phyloP scores from a whole-genome alignment of 139 green algal species.

The Raphidocelis subcapitata region DNA sequence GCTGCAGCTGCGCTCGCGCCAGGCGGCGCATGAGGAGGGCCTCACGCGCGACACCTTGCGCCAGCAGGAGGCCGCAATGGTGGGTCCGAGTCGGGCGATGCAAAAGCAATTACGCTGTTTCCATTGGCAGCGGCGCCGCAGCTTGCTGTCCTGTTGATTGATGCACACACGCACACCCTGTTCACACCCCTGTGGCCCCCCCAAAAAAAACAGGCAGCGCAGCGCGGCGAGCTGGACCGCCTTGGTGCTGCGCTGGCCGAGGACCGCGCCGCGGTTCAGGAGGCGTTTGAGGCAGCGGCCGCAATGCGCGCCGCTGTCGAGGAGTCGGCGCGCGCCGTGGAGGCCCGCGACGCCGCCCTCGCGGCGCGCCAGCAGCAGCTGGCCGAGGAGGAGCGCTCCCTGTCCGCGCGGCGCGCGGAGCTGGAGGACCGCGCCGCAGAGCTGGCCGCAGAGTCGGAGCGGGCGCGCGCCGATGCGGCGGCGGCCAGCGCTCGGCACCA shows the following conservation, averaged over 20 bases:
- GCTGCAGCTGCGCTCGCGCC: conserved; percentile 14
- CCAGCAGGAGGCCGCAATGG: conserved; percentile 8
- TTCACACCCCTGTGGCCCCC: too few relatives aligned
- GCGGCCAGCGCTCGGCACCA: conserved; percentile 10
- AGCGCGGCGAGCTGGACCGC: conserved; percentile 18
- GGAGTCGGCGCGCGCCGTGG: not conserved
- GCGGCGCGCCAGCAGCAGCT: conserved; percentile 24
- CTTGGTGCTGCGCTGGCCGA: not conserved
- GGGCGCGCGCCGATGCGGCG: conserved; percentile 6
- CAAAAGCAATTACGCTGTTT: not conserved
- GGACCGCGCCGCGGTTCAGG: not conserved
- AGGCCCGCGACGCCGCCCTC: conserved; percentile 1
- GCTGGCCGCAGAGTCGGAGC: conserved; percentile 16
- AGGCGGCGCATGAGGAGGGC: conserved; percentile 1
- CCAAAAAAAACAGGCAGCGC: conserved; percentile 13
- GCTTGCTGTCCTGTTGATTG: too few relatives aligned
- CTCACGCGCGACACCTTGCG: not conserved
- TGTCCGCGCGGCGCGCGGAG: too few relatives aligned
- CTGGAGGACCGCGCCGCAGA: conserved; percentile 26
- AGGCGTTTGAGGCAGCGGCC: not conserved
- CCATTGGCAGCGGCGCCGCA: too few relatives aligned
- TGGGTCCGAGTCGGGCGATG: conserved; percentile 1
- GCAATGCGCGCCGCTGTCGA: not conserved
- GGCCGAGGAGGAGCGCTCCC: not conserved
- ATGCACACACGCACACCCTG: too few relatives aligned